Evolutionary conservation across 495 filamentous ascomycete species (phyloP).

Genomic region (Durotheca rogersii): DNA sequence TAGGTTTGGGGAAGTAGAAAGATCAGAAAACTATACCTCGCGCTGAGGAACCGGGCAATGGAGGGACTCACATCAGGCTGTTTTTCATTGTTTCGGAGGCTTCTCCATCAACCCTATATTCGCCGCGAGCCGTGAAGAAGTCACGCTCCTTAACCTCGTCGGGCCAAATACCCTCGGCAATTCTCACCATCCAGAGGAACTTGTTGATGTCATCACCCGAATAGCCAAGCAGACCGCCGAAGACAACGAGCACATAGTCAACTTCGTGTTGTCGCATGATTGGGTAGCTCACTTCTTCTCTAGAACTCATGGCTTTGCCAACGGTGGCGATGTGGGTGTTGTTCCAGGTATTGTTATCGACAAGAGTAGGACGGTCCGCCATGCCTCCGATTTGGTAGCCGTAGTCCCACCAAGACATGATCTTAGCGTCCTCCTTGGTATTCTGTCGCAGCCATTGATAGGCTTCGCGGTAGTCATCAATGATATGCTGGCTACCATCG

Average conservation of each 20-base stretch:
- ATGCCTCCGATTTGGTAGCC: slow-evolving; percentile 99
- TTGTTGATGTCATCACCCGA: slow-evolving; percentile 99
- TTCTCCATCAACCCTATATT: slow-evolving; percentile 91
- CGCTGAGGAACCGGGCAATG: too few relatives aligned
- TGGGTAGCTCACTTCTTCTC: slow-evolving; percentile 97
- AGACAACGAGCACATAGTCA: slow-evolving; percentile 96
- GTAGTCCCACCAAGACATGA: slow-evolving; percentile 99
- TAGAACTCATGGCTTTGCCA: slow-evolving; percentile 97
- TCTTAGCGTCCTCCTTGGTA: slow-evolving; percentile 89
- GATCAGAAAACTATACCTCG: not conserved
- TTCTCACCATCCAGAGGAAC: slow-evolving; percentile 99
- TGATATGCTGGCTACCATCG: slow-evolving; percentile 96
- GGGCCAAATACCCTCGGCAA: slow-evolving; percentile 99
- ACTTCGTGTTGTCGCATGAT: slow-evolving; percentile 98
- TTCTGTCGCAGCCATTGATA: slow-evolving; percentile 99
- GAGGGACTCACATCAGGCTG: slow-evolving; percentile 90
- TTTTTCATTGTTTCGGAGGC: slow-evolving; percentile 99
- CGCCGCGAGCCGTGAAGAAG: slow-evolving; percentile 92
- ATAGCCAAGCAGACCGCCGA: slow-evolving; percentile 94
- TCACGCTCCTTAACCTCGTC: slow-evolving; percentile 97
- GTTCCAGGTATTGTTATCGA: slow-evolving; percentile 99
- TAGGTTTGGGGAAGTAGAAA: slow-evolving; percentile 36
- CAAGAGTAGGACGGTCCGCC: slow-evolving; percentile 95
- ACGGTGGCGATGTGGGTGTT: slow-evolving; percentile 99
- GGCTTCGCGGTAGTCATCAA: slow-evolving; percentile 98